These are phyloP conservation scores for Coemansia biformis DNA, from an alignment of 192 early-diverging fungal species.

Conservation along the genomic window DNA sequence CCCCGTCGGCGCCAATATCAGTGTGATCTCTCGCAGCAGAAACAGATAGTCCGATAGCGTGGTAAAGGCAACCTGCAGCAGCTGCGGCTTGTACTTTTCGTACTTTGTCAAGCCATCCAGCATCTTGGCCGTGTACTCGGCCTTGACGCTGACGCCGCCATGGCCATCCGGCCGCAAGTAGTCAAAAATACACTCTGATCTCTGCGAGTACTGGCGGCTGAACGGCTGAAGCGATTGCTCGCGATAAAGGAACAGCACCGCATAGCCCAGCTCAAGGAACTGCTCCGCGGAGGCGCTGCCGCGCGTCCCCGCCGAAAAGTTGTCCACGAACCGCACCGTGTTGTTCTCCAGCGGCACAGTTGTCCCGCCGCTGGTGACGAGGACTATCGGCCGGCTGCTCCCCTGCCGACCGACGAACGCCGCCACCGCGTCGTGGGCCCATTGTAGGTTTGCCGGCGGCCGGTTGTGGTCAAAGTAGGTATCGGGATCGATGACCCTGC, in stretches of 20 bases:
- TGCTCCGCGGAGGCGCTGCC: conserved; percentile 96
- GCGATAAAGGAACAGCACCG: conserved; percentile 84
- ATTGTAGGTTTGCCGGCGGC: conserved; percentile 59
- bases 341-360: conserved; percentile 92
- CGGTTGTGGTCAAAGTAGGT: conserved; percentile 69
- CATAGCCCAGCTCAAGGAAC: conserved; percentile 82
- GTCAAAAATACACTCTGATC: conserved; percentile 70
- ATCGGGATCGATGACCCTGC: conserved; percentile 58
- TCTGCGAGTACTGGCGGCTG: conserved; percentile 83
- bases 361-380: conserved; percentile 92
- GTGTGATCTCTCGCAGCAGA: conserved; percentile 69
- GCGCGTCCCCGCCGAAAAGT: conserved; percentile 94
- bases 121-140: conserved; percentile 67
- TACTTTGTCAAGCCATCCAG: conserved; percentile 58
- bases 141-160: conserved; percentile 59
- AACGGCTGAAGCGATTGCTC: conserved; percentile 93
- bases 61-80: conserved; percentile 81
- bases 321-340: conserved; percentile 98
- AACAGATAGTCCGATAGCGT: conserved; percentile 93
- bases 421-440: conserved; percentile 53
- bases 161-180: conserved; percentile 64
- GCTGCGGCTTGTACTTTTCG: conserved; percentile 56
- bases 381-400: conserved; percentile 63
- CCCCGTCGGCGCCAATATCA: conserved; percentile 60
- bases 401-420: conserved; percentile 58